Evolutionary conservation across 139 green algal species (phyloP).

Genomic region (Trebouxia sp.): DNA sequence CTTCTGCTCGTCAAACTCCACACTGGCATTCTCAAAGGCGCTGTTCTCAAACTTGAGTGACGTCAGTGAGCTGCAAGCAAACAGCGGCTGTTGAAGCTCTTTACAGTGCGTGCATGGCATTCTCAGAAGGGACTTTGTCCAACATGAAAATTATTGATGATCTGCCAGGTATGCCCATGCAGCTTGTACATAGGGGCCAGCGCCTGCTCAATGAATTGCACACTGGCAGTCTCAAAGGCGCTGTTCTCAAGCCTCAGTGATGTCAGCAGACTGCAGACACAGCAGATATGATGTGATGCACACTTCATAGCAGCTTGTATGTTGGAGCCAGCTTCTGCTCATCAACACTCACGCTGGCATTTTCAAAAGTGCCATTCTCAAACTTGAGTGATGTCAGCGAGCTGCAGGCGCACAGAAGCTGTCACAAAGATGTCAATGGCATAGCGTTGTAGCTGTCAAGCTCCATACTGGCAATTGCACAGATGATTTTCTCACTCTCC

Average conservation of each 20-base stretch:
- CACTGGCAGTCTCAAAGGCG: neutral
- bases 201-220: too few relatives aligned
- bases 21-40: conserved; percentile 85
- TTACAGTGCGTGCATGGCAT: too few relatives aligned
- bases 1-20: conserved; percentile 85
- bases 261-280: neutral
- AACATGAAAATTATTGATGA: too few relatives aligned
- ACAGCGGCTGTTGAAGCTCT: neutral
- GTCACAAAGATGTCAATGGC: too few relatives aligned
- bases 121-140: too few relatives aligned
- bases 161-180: too few relatives aligned
- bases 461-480: neutral
- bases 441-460: too few relatives aligned
- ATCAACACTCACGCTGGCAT: conserved; percentile 90
- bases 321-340: conserved; percentile 75
- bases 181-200: too few relatives aligned
- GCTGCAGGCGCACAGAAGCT: conserved; percentile 9
- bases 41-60: conserved; percentile 81
- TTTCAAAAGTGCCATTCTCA: conserved; percentile 81
- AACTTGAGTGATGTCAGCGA: conserved; percentile 81
- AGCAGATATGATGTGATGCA: too few relatives aligned
- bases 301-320: conserved; percentile 85
- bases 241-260: neutral
- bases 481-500: neutral
- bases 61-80: conserved; percentile 53